phyloP scores from a whole-genome alignment of 345 rosid species.

The Eucalyptus tenuipes region DNA sequence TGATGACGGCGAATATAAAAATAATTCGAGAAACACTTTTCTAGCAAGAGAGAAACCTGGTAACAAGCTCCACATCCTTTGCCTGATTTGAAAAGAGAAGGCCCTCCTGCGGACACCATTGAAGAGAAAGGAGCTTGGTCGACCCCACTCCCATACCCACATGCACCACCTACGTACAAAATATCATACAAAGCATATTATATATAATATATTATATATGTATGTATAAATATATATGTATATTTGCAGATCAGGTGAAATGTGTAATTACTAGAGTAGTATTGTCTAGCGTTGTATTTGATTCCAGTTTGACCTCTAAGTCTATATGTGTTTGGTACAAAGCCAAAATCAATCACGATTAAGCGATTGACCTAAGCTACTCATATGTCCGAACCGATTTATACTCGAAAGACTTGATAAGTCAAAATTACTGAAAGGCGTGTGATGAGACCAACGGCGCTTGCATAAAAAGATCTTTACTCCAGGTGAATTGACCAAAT shows the following conservation, averaged over 20 bases:
- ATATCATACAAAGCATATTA: background rate
- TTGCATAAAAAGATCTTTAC: background rate
- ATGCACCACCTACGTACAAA: slow-evolving; percentile 50
- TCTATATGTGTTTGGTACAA: background rate
- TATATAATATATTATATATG: background rate
- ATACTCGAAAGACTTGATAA: background rate
- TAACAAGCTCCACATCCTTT: slow-evolving; percentile 77
- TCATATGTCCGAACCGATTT: background rate
- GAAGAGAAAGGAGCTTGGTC: slow-evolving; percentile 25
- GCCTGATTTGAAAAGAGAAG: slow-evolving; percentile 34
- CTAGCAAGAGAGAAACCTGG: slow-evolving; percentile 12
- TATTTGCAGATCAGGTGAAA: background rate
- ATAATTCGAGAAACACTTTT: background rate
- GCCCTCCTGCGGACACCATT: slow-evolving; percentile 45
- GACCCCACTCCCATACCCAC: slow-evolving; percentile 36
- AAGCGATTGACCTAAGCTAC: background rate
- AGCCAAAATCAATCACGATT: background rate
- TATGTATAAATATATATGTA: background rate
- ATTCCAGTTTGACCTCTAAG: background rate
- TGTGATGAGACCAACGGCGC: background rate
- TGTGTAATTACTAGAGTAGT: background rate
- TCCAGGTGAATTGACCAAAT: background rate
- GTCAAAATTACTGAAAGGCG: background rate
- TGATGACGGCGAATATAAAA: background rate
- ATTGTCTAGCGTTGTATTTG: background rate